Base-by-base conservation (phyloP, 148 eudicot species). In the Spergularia marina region DNA sequence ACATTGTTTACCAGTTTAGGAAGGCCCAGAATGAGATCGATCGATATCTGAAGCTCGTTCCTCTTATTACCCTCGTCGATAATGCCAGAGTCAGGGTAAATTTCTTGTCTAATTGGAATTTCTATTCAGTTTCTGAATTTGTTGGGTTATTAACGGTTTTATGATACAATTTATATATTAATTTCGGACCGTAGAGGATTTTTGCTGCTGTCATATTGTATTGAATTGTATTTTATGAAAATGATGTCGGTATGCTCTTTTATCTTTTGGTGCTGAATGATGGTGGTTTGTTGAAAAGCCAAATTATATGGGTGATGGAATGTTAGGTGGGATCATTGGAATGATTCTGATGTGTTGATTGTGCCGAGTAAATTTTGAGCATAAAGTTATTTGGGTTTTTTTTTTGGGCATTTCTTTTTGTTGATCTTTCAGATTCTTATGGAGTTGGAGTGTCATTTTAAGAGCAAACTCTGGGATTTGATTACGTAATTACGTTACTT, bases 31-130 rank as follows among this genome's bases (percentile, higher is more conserved):
- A 68, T 62, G 99, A 95, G 86, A 95, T 95, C 21, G 99, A 95
- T 68, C 91, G 85, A n/a, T 95, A 95, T 77, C 86, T 95, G 90
- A 95, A 91, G 89, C 91, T 95, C 53, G 87, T 95, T 2, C 99
- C 99, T 7, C 91, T 95, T 39, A 92, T 95, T 57, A 88, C 97
- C 13, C 92, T 95, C 15, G 97, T 95, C 65, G 97, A 95, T 81
- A 95, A 89, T 91, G 97, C 97, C 75, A 88, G 99, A 78, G 90
- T 95, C 85, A 85, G 92, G 97, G 98, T 95, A 92, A 74, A 34
- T 5, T 51, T 49, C 54, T 52, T 30, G 25, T 18, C 66, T 64
- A 20, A 41, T 30, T 3, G 36, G 36, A 30, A 30, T 40, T 34
- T 67, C 0, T 21, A 57, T 56, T 13, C 12, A 10, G 23, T 53